A percentile compares a stretch with the other conserved stretches of the same genome.
phyloP scores from a whole-genome alignment of 208 protist species.

The Borovskyia barvae region DNA sequence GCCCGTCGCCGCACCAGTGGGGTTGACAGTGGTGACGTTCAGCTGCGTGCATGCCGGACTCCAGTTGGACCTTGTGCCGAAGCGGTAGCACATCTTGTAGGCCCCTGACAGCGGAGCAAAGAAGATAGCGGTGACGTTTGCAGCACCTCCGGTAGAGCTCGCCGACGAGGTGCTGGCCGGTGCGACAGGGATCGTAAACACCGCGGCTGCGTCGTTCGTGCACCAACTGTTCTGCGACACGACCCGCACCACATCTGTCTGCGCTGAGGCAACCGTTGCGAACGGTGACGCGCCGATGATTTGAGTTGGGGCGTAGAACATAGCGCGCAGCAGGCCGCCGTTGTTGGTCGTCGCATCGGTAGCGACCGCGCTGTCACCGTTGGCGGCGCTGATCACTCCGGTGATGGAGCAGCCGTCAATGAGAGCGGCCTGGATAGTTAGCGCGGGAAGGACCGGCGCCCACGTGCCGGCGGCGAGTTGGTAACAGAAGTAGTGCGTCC shows the following conservation, averaged over 20 bases:
- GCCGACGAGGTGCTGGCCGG: slow-evolving; percentile 7
- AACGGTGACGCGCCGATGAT: slow-evolving; percentile 35
- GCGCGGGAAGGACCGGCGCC: slow-evolving; percentile 58
- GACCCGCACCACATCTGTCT: slow-evolving; percentile 48
- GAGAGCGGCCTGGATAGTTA: slow-evolving; percentile 40
- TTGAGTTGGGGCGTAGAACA: slow-evolving; percentile 76
- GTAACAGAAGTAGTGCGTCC: slow-evolving; percentile 75
- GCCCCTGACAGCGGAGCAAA: slow-evolving; percentile 49
- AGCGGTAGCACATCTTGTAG: slow-evolving; percentile 89
- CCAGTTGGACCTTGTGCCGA: slow-evolving; percentile 68
- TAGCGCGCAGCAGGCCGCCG: slow-evolving; percentile 43
- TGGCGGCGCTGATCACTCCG: slow-evolving; percentile 25
- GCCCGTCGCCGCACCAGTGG: slow-evolving; percentile 35
- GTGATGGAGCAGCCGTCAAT: slow-evolving; percentile 33
- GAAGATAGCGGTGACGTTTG: slow-evolving; percentile 22
- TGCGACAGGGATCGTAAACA: slow-evolving; percentile 41
- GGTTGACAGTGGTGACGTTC: slow-evolving; percentile 36
- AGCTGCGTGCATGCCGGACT: slow-evolving; percentile 71
- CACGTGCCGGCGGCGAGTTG: slow-evolving; percentile 67
- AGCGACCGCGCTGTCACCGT: slow-evolving; percentile 10
- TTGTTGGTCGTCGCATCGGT: slow-evolving; percentile 4
- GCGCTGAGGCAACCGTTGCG: slow-evolving; percentile 13
- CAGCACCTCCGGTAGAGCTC: slow-evolving; percentile 14
- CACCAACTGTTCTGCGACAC: slow-evolving; percentile 65
- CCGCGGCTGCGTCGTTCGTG: slow-evolving; percentile 40